phyloP scores from a whole-genome alignment of 208 protist species.

The Acanthamoeba sp. region DNA sequence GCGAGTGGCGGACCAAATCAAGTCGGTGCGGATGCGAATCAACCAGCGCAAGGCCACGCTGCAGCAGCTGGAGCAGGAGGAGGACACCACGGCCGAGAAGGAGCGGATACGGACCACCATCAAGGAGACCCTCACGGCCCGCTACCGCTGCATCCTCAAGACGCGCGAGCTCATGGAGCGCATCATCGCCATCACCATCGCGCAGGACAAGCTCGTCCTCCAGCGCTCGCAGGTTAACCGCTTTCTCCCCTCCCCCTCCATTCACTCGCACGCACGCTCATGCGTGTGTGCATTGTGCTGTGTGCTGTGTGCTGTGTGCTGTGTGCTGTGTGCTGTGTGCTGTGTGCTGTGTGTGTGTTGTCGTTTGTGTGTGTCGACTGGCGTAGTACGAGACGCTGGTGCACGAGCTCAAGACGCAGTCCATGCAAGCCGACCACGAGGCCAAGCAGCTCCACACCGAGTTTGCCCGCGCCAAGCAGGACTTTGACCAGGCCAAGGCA shows the following conservation, averaged over 20 bases:
- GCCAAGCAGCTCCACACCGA: background rate
- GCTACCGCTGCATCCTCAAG: constrained; percentile 49
- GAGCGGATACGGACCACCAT: constrained; percentile 63
- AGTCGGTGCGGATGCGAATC: background rate
- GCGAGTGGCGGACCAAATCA: constrained; percentile 49
- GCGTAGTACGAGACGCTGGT: background rate
- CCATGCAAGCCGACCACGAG: constrained; percentile 59
- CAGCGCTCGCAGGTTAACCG: constrained; percentile 20
- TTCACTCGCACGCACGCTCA: background rate
- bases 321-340: too few species aligned
- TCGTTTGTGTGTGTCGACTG: background rate
- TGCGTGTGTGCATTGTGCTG: background rate
- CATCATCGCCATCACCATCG: constrained; percentile 39
- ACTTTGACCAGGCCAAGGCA: constrained; percentile 5
- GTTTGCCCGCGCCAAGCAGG: background rate
- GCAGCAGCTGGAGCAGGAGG: constrained; percentile 57
- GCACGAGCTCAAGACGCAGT: constrained; percentile 62
- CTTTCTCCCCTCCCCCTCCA: background rate
- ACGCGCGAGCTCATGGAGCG: constrained; percentile 47
- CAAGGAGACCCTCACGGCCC: background rate
- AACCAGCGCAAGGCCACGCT: constrained; percentile 11
- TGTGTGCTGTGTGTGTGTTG: background rate
- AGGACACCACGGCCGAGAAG: constrained; percentile 40
- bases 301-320: too few species aligned
- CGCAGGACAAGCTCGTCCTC: constrained; percentile 57